Evolutionary conservation across 1,284 basidiomycete genomes (phyloP), one percentile per base, ranked within the genome.

Genomic region (Abortiporus biennis): DNA sequence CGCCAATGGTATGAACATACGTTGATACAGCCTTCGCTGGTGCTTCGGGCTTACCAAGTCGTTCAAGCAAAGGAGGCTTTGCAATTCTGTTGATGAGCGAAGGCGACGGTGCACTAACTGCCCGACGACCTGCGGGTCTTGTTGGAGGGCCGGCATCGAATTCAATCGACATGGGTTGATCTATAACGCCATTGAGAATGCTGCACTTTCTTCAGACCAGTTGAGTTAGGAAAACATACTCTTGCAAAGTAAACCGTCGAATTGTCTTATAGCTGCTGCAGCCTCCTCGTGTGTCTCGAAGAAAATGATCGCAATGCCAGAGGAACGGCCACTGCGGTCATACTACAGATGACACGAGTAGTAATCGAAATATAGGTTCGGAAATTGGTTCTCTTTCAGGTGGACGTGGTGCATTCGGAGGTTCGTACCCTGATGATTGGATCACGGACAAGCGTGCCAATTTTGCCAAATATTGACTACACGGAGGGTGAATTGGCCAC

Each of bases 291-390:
- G 59, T 3, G 80, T 85, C 60, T 89, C 82, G 67, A 84, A 97
- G n/a, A 81, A 74, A 59, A 97, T 72, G 49, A 81, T 77, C 21
- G 90, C 94, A 44, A 78, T 71, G 47, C 94, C 94, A 21, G 78
- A 82, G 37, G 94, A 96, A 58, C 94, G 87, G 53, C 94, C 94
- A 55, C 92, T 94, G 58, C 86, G 84, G 70, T 97, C 94, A 68
- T 93, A 98, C 93, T 96, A 72, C 60, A 64, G 60, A 51, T 58
- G 30, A 31, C 42, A 21, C 15, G 13, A 47, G 36, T 33, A 40
- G 45, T 65, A 65, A 59, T 56, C 52, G 56, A 66, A 65, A 64
- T 63, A 63, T 69, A 69, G 70, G 64, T 64, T 62, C 62, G 62
- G 61, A 55, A 37, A 35, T 63, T 62, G 59, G 58, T 57, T 55